A percentile compares a stretch with the other conserved stretches of the same genome.
These are phyloP conservation scores for Metarhizium anisopliae DNA, from an alignment of 2,329 filamentous ascomycete genomes.

Conservation along the genomic window DNA sequence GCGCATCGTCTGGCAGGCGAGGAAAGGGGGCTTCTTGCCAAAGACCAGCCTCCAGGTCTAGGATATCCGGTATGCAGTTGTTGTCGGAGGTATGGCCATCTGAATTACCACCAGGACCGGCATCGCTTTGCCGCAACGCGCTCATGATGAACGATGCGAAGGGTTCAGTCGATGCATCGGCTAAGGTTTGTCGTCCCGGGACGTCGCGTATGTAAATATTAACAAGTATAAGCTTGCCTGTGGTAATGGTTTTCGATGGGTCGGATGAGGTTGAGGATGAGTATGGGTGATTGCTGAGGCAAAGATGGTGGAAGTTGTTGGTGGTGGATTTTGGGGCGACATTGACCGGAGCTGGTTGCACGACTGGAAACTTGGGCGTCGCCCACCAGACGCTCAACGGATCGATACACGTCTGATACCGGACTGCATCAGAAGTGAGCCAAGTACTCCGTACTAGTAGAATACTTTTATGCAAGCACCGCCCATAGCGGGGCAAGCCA, in stretches of 20 bases:
- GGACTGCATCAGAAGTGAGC: neutral
- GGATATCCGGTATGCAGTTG: constrained; percentile 20
- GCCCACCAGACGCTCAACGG: neutral
- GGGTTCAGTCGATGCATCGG: constrained; percentile 4
- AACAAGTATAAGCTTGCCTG: neutral
- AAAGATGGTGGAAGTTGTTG: neutral
- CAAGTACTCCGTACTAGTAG: neutral
- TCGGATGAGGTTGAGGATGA: neutral
- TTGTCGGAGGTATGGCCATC: neutral
- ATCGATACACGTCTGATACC: neutral
- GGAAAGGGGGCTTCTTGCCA: constrained; percentile 55
- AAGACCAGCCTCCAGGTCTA: constrained; percentile 45
- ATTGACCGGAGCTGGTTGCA: neutral
- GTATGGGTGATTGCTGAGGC: neutral
- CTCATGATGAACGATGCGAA: constrained; percentile 5
- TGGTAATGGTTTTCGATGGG: neutral
- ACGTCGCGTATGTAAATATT: neutral
- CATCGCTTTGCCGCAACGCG: constrained; percentile 8
- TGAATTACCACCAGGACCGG: constrained; percentile 5
- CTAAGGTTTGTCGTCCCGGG: neutral
- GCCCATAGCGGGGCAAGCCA: no score
- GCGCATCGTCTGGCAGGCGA: constrained; percentile 51
- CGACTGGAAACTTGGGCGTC: neutral
- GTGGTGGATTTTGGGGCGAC: neutral
- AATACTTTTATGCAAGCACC: no score